Percentiles rank a stretch among this genome's conserved stretches.
Conservation (phyloP, 139 green algal species). For the Auxenochlorella protothecoides region DNA sequence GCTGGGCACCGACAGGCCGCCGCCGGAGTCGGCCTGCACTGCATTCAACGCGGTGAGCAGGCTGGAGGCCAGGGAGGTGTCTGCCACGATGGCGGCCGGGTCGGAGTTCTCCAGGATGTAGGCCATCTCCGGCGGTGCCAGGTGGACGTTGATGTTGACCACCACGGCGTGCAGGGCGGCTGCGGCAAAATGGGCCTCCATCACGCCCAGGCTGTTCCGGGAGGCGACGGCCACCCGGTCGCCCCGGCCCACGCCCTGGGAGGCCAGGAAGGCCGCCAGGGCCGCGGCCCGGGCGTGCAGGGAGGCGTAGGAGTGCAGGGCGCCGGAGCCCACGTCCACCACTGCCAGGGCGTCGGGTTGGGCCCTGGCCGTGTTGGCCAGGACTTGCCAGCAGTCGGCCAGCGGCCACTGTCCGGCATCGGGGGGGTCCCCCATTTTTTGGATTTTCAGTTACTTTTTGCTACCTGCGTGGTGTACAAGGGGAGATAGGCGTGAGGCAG, state of each 20-base stretch:
- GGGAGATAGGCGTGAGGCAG: too few relatives aligned
- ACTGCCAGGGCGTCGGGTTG: constrained; percentile 32
- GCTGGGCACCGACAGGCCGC: too few relatives aligned
- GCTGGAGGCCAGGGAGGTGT: constrained; percentile 11
- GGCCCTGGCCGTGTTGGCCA: constrained; percentile 16
- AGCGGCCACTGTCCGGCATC: too few relatives aligned
- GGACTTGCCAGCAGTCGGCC: constrained; percentile 13
- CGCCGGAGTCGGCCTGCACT: too few relatives aligned
- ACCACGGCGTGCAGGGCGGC: constrained; percentile 55
- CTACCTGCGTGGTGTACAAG: too few relatives aligned
- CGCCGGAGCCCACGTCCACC: constrained; percentile 32
- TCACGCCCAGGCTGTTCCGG: constrained; percentile 44
- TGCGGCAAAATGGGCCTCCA: constrained; percentile 65
- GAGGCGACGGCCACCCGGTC: constrained; percentile 54
- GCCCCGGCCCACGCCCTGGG: constrained; percentile 26
- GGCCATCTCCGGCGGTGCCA: constrained; percentile 54
- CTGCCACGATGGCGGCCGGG: constrained; percentile 37
- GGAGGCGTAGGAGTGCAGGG: constrained; percentile 24
- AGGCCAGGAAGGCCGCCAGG: constrained; percentile 23
- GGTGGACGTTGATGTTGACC: constrained; percentile 72
- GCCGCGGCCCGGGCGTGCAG: constrained; percentile 17
- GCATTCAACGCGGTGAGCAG: constrained; percentile 9
- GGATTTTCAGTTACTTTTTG: not conserved
- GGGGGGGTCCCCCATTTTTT: too few relatives aligned
- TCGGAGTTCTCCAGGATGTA: constrained; percentile 54